Percentiles rank a stretch among this genome's conserved stretches.
Conservation (phyloP, 768 basidiomycete species). For the Termitomyces sp. region DNA sequence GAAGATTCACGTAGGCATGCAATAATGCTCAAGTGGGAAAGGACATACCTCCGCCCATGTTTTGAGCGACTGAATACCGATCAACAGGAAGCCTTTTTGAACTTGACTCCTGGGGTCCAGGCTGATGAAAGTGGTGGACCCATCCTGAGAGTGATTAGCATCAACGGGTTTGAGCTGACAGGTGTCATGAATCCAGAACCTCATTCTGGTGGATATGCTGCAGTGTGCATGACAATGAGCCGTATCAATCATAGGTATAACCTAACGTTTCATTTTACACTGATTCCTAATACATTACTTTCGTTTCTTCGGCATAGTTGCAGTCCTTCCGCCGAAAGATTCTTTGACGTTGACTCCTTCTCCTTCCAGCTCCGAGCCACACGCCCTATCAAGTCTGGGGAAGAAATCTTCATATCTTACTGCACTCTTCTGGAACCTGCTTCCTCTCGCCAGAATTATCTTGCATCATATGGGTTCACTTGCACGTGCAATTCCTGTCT, state of each 20-base stretch:
- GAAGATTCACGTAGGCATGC: slow-evolving; percentile 3
- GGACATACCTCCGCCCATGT: slow-evolving; percentile 11
- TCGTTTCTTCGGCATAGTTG: slow-evolving; percentile 16
- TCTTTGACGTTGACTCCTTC: slow-evolving; percentile 26
- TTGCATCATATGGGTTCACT: slow-evolving; percentile 22
- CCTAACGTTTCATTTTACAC: not conserved
- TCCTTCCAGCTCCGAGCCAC: slow-evolving; percentile 21
- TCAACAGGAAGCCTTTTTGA: slow-evolving; percentile 22
- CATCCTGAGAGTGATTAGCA: slow-evolving; percentile 25
- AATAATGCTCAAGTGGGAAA: slow-evolving; percentile 15
- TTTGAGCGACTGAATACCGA: slow-evolving; percentile 20
- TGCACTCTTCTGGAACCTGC: slow-evolving; percentile 13
- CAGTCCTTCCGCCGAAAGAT: slow-evolving; percentile 19
- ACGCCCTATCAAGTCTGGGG: slow-evolving; percentile 21
- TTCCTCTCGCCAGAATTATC: slow-evolving; percentile 18
- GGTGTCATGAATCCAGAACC: slow-evolving; percentile 16
- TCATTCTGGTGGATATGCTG: slow-evolving; percentile 15
- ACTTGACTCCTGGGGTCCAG: slow-evolving; percentile 23
- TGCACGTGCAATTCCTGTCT: slow-evolving; percentile 22
- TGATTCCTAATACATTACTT: not conserved
- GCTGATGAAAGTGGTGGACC: slow-evolving; percentile 29
- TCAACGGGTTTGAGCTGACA: slow-evolving; percentile 23
- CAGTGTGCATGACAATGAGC: slow-evolving; percentile 23
- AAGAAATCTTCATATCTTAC: slow-evolving; percentile 26
- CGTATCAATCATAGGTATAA: slow-evolving; percentile 32